Evolutionary conservation across 768 basidiomycete genomes (phyloP).

Genomic region (Fomitopsis pulvina): DNA sequence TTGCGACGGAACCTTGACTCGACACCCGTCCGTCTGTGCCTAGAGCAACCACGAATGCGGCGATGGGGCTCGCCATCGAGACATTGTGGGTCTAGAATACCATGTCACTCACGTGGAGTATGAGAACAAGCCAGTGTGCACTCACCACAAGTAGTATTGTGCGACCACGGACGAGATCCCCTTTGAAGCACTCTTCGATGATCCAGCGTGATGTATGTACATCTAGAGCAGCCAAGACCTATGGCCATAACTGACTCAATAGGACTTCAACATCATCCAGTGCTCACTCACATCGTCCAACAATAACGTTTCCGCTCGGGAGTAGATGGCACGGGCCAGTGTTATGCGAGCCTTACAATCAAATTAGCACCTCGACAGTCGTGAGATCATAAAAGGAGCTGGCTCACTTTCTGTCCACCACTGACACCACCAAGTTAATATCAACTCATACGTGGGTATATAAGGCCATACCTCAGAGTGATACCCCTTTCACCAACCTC

Average conservation of each 20-base stretch:
- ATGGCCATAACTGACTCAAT: conserved; percentile 41
- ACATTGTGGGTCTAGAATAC: conserved; percentile 39
- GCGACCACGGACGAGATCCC: conserved; percentile 37
- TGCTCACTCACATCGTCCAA: conserved; percentile 30
- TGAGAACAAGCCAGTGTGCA: no score
- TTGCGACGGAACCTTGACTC: conserved; percentile 42
- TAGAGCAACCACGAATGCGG: conserved; percentile 48
- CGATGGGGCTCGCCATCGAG: conserved; percentile 43
- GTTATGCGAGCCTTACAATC: conserved; percentile 28
- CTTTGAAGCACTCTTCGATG: conserved; percentile 39
- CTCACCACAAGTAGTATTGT: conserved; percentile 44
- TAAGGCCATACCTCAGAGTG: conserved; percentile 18
- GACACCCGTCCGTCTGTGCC: conserved; percentile 43
- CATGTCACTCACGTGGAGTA: neutral
- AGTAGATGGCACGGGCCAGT: conserved; percentile 35
- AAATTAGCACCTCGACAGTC: neutral
- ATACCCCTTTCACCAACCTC: conserved; percentile 41
- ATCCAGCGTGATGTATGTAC: conserved; percentile 46
- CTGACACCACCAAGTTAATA: conserved; percentile 7
- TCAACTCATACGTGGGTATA: neutral
- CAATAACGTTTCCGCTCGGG: conserved; percentile 27
- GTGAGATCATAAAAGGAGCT: no score
- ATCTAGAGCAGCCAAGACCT: conserved; percentile 41
- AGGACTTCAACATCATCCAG: no score
- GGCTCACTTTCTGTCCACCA: conserved; percentile 40